These are phyloP conservation scores for Hordeum marinum DNA, from an alignment of 176 grass and related monocot species.

Conservation along the genomic window DNA sequence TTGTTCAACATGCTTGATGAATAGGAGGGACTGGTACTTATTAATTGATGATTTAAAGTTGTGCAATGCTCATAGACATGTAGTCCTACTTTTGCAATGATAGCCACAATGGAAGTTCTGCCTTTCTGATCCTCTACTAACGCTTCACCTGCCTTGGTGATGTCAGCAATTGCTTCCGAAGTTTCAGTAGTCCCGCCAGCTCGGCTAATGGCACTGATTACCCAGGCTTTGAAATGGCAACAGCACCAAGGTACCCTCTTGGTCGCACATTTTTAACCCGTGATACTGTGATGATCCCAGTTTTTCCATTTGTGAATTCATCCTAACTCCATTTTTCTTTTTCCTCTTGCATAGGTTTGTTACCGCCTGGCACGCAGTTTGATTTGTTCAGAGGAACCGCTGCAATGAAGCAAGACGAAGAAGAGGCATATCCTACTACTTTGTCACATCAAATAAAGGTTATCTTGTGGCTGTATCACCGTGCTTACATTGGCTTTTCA, in stretches of 20 bases:
- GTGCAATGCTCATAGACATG: not conserved
- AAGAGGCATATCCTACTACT: conserved; percentile 77
- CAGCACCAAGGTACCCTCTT: conserved; percentile 85
- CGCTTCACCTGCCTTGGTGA: not conserved
- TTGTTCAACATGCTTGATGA: not conserved
- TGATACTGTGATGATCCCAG: not conserved
- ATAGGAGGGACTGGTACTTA: not conserved
- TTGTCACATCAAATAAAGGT: conserved; percentile 97
- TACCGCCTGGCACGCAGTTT: conserved; percentile 95
- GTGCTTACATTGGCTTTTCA: conserved; percentile 7
- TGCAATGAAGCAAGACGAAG: conserved; percentile 99
- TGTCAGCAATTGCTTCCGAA: conserved; percentile 87
- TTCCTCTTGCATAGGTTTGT: conserved; percentile 53
- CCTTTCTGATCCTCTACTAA: not conserved
- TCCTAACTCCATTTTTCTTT: conserved; percentile 15
- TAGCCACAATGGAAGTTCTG: not conserved
- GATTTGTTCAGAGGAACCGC: conserved; percentile 99
- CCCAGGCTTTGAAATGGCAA: conserved; percentile 98
- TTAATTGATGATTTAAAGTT: not conserved
- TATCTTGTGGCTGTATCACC: conserved; percentile 2
- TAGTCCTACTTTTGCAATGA: not conserved
- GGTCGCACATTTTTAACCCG: not conserved
- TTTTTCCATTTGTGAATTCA: not conserved
- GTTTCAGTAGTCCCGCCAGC: conserved; percentile 95
- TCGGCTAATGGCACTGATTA: conserved; percentile 96